Base-by-base conservation (phyloP, 805 yeast species). In the Isabelozyma rhagii region DNA sequence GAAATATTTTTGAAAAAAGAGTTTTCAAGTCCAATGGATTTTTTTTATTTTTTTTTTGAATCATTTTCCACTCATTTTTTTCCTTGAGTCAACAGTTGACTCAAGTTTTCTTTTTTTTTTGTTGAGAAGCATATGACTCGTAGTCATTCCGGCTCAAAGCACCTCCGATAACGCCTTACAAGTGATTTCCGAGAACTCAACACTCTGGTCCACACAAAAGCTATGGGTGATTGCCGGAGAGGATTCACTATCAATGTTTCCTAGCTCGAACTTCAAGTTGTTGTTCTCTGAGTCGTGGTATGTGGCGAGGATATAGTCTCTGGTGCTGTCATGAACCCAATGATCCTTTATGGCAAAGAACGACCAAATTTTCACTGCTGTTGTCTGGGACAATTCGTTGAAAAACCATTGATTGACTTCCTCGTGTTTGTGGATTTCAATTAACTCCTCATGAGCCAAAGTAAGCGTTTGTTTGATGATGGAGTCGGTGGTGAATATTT, bases 371-470 rank as follows among this genome's bases (percentile, higher is more conserved):
- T 61, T 64, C 7, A 58, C 52, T 17, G 58, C 58, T 8, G 51
- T 42, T 10, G 53, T 48, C 42, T 63, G 61, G 11, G 66, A 56
- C 8, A 64, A 53, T 28, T 55, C 55, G 5, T 57, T 51, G 45
- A 78, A 75, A 49, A 77, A 74, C 59, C 77, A 67, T 44, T 75
- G 76, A 66, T 87, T 84, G 51, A 81, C 71, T 8, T 62, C 72
- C 56, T 74, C 74, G 43, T 80, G 81, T n/a, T 72, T 65, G 40
- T 70, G 69, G 28, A 86, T 84, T 4, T 55, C 62, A 4, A 53
- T 54, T 81, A 86, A 79, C 61, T 87, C 92, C 55, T 83, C 83
- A 4, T 68, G 59, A 1, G 85, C 91, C 61, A 87, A 58, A 0
- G 69, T 76, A 38, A 84, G 63, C 1, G 83, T 74, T 60, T 86